Evolutionary conservation across 495 filamentous ascomycete genomes (phyloP).

Genomic region (Penicillium canariense): DNA sequence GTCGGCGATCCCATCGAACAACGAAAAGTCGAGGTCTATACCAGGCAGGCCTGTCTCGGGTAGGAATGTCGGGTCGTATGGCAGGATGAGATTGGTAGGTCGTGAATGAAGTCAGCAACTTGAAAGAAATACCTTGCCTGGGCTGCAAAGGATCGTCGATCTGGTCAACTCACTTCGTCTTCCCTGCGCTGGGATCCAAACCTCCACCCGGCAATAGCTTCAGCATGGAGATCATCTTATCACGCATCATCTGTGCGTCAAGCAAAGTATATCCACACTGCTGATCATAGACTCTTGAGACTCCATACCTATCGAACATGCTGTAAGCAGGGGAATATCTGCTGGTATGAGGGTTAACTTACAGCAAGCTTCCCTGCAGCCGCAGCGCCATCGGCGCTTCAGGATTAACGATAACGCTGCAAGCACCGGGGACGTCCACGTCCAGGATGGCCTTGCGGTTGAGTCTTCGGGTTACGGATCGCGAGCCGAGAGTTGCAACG

Average conservation of each 20-base stretch:
- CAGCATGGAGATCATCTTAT: slow-evolving; percentile 65
- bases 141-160: background rate
- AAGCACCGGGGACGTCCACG: slow-evolving; percentile 84
- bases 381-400: slow-evolving; percentile 87
- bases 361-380: slow-evolving; percentile 86
- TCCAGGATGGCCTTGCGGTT: slow-evolving; percentile 84
- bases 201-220: slow-evolving; percentile 52
- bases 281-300: slow-evolving; percentile 79
- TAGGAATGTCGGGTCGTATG: slow-evolving; percentile 84
- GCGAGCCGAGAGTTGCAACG: slow-evolving; percentile 82
- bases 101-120: slow-evolving; percentile 41
- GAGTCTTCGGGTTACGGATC: slow-evolving; percentile 68
- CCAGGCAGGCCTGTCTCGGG: slow-evolving; percentile 61
- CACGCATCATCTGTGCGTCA: slow-evolving; percentile 75
- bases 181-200: slow-evolving; percentile 70
- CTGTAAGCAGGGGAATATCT: background rate
- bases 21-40: slow-evolving; percentile 54
- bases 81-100: slow-evolving; percentile 72
- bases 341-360: slow-evolving; percentile 13
- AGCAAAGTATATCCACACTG: slow-evolving; percentile 82
- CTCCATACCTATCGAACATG: slow-evolving; percentile 58
- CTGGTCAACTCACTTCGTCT: slow-evolving; percentile 56
- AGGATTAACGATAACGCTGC: slow-evolving; percentile 78
- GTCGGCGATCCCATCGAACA: slow-evolving; percentile 14
- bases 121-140: background rate